Evolutionary conservation across 1,139 yeast genomes (phyloP).

Genomic region (Saccharomyces hybrid): DNA sequence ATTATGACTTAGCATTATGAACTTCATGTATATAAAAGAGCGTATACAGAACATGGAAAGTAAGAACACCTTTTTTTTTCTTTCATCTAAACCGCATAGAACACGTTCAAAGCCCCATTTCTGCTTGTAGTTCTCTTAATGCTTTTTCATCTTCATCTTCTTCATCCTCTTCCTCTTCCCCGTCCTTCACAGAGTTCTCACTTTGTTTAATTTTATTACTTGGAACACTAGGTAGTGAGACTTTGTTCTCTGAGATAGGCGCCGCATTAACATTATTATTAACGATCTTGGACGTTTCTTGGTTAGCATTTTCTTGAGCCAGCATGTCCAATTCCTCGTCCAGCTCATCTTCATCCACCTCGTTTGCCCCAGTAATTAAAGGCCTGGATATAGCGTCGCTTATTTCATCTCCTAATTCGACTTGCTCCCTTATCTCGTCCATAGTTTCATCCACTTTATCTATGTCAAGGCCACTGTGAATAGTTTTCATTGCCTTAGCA

Average conservation of each 20-base stretch:
- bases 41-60: neutral
- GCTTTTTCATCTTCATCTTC: constrained; percentile 92
- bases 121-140: constrained; percentile 80
- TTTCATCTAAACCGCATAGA: neutral
- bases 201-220: constrained; percentile 15
- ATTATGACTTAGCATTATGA: neutral
- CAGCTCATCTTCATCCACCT: constrained; percentile 75
- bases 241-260: constrained; percentile 13
- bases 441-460: constrained; percentile 97
- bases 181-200: constrained; percentile 6
- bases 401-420: constrained; percentile 89
- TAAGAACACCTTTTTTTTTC: neutral
- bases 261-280: constrained; percentile 14
- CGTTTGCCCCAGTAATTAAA: constrained; percentile 67
- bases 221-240: constrained; percentile 39
- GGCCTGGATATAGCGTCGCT: constrained; percentile 95
- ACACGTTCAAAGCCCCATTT: constrained; percentile 68
- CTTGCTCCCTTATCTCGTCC: constrained; percentile 97
- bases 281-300: constrained; percentile 22
- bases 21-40: neutral
- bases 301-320: constrained; percentile 72
- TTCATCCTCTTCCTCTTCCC: constrained; percentile 41
- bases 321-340: constrained; percentile 86
- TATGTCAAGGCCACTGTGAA: constrained; percentile 89
- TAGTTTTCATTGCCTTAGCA: constrained; percentile 91